Conservation (phyloP, 106 monocot species). For the Hemerocallis citrina region DNA sequence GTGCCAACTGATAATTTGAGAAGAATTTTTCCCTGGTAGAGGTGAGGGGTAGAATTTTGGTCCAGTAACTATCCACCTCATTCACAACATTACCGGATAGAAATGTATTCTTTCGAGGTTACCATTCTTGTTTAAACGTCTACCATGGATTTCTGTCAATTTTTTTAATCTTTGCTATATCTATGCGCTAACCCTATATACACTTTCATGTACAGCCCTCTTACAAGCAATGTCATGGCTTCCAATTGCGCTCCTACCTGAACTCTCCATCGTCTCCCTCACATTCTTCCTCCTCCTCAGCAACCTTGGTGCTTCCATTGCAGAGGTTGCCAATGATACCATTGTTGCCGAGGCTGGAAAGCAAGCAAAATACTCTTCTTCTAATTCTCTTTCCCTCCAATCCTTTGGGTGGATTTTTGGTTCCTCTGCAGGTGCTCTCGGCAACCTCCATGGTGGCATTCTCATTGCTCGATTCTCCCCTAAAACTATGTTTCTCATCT, state of each 20-base stretch:
- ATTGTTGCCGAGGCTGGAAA: constrained; percentile 80
- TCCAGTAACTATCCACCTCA: no score
- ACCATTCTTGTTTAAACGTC: no score
- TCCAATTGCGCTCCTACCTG: constrained; percentile 38
- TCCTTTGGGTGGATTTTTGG: constrained; percentile 54
- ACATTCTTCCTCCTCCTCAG: constrained; percentile 57
- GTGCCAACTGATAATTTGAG: no score
- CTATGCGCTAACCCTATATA: no score
- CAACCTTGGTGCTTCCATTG: constrained; percentile 75
- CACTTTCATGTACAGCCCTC: constrained; percentile 38
- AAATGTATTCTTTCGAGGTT: no score
- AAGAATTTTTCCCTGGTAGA: no score
- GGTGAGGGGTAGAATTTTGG: no score
- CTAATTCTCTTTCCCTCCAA: constrained; percentile 44
- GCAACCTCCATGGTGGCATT: constrained; percentile 68
- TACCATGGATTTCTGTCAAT: no score
- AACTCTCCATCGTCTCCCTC: constrained; percentile 32
- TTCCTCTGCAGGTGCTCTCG: constrained; percentile 52
- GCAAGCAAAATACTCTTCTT: constrained; percentile 9
- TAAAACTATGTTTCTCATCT: constrained; percentile 50
- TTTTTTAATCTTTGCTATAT: no score
- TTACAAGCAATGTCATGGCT: constrained; percentile 87
- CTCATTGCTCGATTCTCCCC: constrained; percentile 37
- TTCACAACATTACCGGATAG: no score
- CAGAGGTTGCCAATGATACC: constrained; percentile 84